Base-by-base conservation (phyloP, 2,329 filamentous ascomycete species). In the Pseudofabraea citricarpa region DNA sequence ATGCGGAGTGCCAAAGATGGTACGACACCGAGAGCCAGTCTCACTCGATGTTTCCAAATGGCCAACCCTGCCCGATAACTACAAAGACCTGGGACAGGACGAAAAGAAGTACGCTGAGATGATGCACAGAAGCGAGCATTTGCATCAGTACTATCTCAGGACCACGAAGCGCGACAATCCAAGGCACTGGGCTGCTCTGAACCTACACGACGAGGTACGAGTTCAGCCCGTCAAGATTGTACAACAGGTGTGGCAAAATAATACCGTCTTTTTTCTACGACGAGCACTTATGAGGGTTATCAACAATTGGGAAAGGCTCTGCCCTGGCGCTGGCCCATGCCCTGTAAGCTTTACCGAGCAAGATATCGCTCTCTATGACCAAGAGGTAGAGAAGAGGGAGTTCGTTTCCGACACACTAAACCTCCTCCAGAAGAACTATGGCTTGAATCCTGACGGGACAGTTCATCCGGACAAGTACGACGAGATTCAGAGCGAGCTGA, bases 261-360 rank as follows among this genome's bases (percentile, higher is more conserved):
- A 12, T 16, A 27, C 23, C 29, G 16, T 44, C 5, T 46, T 49
- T 26, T 49, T 49, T 29, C 44, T 46, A 22, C 47, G 44, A 15
- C 44, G 44, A 19, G 36, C 43, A 15, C 36, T 49, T 12, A 32
- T 49, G 22, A 5, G 7, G 35, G 46, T 49, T 32, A 24, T 41
- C 29, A 19, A 43, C 2, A 2, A 37, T 9, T 49, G 43, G 44
- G 3, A 33, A 21, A 15, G 31, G 8, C 47, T 49, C 20, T 46
- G 43, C 18, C 43, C 44, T 1, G 36, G 20, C 2, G 10, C 40
- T 39, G 43, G 24, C 10, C 15, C 18, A 37, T 51, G 37, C 43
- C 45, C 38, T 26, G 40, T 45, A 23, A 44, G 45, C 44, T 46
- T 49, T 29, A 49, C 21, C 35, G 44, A 47, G 32, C 44, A 50